A percentile compares a stretch with the other conserved stretches of the same genome.
Conservation (phyloP, 1,284 basidiomycete species). For the Mycena sp. region DNA sequence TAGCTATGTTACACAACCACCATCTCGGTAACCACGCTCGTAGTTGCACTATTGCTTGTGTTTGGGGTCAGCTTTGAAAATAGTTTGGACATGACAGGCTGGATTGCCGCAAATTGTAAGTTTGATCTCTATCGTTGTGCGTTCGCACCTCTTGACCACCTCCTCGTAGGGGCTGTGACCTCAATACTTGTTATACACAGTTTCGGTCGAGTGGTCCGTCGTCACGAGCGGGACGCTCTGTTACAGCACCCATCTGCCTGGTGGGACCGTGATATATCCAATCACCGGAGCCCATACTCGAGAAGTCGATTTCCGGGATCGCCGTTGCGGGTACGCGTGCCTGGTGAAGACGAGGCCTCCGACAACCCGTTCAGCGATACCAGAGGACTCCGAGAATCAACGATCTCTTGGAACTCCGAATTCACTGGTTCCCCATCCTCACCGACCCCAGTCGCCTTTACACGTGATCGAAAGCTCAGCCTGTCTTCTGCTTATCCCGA, state of each 20-base stretch:
- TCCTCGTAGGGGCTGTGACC: slow-evolving; percentile 60
- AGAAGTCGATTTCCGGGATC: slow-evolving; percentile 11
- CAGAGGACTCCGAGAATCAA: slow-evolving; percentile 20
- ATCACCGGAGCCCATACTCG: slow-evolving; percentile 20
- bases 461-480: slow-evolving; percentile 21
- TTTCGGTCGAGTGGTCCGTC: slow-evolving; percentile 66
- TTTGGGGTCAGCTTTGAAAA: slow-evolving; percentile 59
- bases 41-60: slow-evolving; percentile 59
- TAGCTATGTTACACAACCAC: slow-evolving; percentile 68
- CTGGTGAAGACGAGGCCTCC: not conserved
- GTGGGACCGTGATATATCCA: slow-evolving; percentile 35
- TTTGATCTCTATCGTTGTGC: slow-evolving; percentile 14
- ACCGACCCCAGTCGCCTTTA: slow-evolving; percentile 19
- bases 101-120: slow-evolving; percentile 68
- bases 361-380: slow-evolving; percentile 30
- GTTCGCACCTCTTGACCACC: slow-evolving; percentile 10
- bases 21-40: slow-evolving; percentile 59
- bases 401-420: slow-evolving; percentile 22
- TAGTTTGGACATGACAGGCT: slow-evolving; percentile 55
- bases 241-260: slow-evolving; percentile 60
- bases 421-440: slow-evolving; percentile 23
- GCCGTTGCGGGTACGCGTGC: not conserved
- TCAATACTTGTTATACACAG: slow-evolving; percentile 69
- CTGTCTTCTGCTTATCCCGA: slow-evolving; percentile 21
- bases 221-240: slow-evolving; percentile 70